Evolutionary conservation across 2,329 filamentous ascomycete species (phyloP), one percentile per base, ranked within the genome.

Genomic region (Alternaria sp.): DNA sequence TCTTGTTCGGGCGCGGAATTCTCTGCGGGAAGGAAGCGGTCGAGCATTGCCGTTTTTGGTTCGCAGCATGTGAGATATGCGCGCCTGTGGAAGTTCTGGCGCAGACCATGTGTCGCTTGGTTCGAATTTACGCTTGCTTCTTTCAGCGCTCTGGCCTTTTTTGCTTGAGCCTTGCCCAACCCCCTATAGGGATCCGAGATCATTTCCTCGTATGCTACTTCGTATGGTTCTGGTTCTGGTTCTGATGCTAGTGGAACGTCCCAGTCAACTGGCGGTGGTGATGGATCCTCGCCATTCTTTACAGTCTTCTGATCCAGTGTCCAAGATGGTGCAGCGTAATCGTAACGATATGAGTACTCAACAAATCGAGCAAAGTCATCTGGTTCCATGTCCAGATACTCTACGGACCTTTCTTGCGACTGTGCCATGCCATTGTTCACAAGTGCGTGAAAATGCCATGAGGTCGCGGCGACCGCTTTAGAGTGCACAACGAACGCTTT

Each of bases 321-420:
- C n/a, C n/a, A 28, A 28, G 10, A 4, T 5, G 26, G 26, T 5
- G 10, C 10, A 28, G 26, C 12, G 10, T 28, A 28, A 5, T 28
- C 26, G 26, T 2, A 11, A 11, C 26, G 26, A 5, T 28, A 28
- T 2, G 23, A 23, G 17, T 73, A 77, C 36, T 77, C 72, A 3
- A 69, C 45, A 45, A 70, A 77, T n/a, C 74, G 64, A 2, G 62
- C 59, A 59, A 78, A 77, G 32, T 76, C 75, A 1, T 66, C 66
- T 0, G 62, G 43, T 1, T 73, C 58, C 8, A 76, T 32, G 21
- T 77, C 69, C 0, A 50, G 3, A 2, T 74, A n/a, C 26, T 66
- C 55, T 0, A 71, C 73, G 13, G 44, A 65, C 9, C 60, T 36
- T 4, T 46, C 57, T 10, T 70, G 26, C 3, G 74, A 52, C 36